A percentile compares a stretch with the other conserved stretches of the same genome.
phyloP scores from a whole-genome alignment of 2,329 filamentous ascomycete genomes.

The Cladophialophora bantiana region DNA sequence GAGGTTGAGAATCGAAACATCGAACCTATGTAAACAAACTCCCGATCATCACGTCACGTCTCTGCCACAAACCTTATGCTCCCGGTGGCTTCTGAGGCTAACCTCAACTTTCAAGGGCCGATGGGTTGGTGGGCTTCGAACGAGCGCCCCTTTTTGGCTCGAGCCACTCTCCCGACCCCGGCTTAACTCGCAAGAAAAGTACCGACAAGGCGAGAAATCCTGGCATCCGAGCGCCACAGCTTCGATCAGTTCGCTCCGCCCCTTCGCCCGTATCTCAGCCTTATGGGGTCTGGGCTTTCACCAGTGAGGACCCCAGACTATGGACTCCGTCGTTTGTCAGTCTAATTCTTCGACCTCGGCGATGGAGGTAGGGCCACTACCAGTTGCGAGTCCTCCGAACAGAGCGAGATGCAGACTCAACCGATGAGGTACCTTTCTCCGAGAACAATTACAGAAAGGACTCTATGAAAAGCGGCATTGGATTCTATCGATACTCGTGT shows the following conservation, averaged over 20 bases:
- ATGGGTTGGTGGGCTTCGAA: slow-evolving; percentile 6
- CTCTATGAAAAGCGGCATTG: too few species aligned
- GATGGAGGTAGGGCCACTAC: too few species aligned
- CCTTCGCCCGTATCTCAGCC: slow-evolving; percentile 10
- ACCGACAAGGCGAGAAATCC: slow-evolving; percentile 16
- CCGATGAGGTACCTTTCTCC: too few species aligned
- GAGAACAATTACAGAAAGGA: too few species aligned
- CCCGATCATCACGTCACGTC: slow-evolving; percentile 4
- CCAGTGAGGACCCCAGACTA: too few species aligned
- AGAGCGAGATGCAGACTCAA: too few species aligned
- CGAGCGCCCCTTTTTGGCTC: slow-evolving; percentile 11
- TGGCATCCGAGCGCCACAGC: slow-evolving; percentile 17
- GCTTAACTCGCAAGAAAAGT: neutral
- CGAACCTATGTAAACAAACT: neutral
- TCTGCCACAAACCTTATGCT: slow-evolving; percentile 16
- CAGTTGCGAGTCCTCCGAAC: too few species aligned
- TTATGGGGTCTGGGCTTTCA: neutral
- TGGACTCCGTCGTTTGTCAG: too few species aligned
- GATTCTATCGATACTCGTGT: too few species aligned
- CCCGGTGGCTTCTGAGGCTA: slow-evolving; percentile 11
- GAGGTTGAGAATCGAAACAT: neutral
- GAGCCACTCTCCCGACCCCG: slow-evolving; percentile 1
- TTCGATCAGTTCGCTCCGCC: neutral
- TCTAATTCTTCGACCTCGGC: too few species aligned
- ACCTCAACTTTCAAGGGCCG: neutral